Conservation (phyloP, 306 rosid species). For the Aeschynomene evenia region DNA sequence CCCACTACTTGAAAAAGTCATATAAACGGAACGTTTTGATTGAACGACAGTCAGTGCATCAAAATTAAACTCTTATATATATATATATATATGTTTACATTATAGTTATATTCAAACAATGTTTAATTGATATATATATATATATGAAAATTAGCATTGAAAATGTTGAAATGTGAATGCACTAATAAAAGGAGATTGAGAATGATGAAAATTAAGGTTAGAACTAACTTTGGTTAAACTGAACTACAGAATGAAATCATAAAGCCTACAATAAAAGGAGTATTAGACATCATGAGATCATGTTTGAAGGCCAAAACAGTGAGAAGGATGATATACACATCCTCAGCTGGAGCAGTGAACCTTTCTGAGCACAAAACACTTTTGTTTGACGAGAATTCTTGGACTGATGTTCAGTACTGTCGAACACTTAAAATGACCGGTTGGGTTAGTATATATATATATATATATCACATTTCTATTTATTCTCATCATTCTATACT, state of each 20-base stretch:
- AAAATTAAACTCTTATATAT: no score
- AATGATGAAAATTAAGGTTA: no score
- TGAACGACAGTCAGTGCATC: no score
- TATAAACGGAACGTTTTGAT: no score
- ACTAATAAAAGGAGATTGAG: no score
- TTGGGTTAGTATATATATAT: constrained; percentile 47
- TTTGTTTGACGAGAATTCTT: constrained; percentile 47
- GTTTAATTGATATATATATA: no score
- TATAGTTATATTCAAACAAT: no score
- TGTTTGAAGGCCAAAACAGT: constrained; percentile 58
- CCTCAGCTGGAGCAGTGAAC: constrained; percentile 67
- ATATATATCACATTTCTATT: neutral
- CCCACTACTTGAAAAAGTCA: no score
- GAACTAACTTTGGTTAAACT: neutral
- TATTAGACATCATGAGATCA: constrained; percentile 65
- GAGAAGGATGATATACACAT: constrained; percentile 59
- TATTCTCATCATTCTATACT: no score
- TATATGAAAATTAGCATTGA: no score
- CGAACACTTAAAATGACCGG: constrained; percentile 58
- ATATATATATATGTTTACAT: no score
- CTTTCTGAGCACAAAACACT: constrained; percentile 36
- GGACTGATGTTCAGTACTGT: constrained; percentile 69
- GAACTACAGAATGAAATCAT: constrained; percentile 87
- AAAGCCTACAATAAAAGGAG: constrained; percentile 61
- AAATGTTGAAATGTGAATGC: no score